phyloP scores from a whole-genome alignment of 1,139 yeast species.

The Pichia sp. region DNA sequence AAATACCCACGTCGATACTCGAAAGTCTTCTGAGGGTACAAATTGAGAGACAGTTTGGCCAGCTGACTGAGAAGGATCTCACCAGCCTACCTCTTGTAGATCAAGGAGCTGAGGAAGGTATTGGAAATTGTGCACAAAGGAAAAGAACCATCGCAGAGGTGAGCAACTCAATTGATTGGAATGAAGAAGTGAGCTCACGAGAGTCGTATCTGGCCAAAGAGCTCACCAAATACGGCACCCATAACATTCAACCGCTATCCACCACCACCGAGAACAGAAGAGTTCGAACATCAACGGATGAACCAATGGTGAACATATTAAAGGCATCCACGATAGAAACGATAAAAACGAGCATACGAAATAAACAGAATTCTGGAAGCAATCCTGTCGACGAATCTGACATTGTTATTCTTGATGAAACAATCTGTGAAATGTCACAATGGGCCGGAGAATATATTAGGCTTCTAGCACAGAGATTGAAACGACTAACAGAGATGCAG shows the following conservation, averaged over 20 bases:
- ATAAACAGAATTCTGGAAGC: not conserved
- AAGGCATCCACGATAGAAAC: conserved; percentile 2
- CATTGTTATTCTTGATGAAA: not conserved
- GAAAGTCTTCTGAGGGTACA: not conserved
- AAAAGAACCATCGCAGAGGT: conserved; percentile 1
- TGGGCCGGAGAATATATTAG: conserved; percentile 46
- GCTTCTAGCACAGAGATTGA: conserved; percentile 39
- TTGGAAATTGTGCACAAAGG: conserved; percentile 15
- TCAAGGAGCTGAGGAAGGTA: too few relatives aligned
- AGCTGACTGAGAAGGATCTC: too few relatives aligned
- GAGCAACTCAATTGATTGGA: not conserved
- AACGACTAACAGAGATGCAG: conserved; percentile 56
- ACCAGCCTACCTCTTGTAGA: too few relatives aligned
- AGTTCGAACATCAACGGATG: conserved; percentile 3
- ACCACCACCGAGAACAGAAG: too few relatives aligned
- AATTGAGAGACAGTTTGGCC: not conserved
- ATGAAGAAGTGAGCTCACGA: not conserved
- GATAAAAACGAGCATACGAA: conserved; percentile 7
- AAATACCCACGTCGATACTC: conserved; percentile 1
- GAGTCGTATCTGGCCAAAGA: not conserved
- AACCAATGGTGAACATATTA: conserved; percentile 7
- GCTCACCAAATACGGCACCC: not conserved
- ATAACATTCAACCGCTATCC: not conserved
- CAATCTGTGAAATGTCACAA: conserved; percentile 40
- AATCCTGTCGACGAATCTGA: not conserved